Conservation (phyloP, 176 grass and related monocot species). For the Oryza longistaminata region DNA sequence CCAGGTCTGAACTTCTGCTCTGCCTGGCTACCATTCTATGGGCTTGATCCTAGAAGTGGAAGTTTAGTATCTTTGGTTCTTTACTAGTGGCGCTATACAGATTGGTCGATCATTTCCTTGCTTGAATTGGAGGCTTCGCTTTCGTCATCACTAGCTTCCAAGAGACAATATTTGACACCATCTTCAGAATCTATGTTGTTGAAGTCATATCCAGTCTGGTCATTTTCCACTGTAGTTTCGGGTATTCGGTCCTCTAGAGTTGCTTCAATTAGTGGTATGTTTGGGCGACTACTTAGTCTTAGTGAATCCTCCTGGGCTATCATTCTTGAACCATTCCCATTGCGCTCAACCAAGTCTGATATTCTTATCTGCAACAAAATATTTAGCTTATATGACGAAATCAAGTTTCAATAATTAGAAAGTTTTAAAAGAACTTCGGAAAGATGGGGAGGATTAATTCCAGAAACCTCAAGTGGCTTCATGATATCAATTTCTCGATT, state of each 20-base stretch:
- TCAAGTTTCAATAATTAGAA: background rate
- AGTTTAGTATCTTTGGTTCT: background rate
- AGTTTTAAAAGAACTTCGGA: background rate
- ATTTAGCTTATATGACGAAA: constrained; percentile 35
- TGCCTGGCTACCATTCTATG: background rate
- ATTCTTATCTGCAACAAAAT: constrained; percentile 69
- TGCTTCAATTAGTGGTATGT: constrained; percentile 36
- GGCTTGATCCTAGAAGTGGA: constrained; percentile 13
- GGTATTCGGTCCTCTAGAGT: constrained; percentile 25
- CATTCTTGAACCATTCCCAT: constrained; percentile 42
- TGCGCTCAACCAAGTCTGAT: constrained; percentile 64
- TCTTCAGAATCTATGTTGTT: constrained; percentile 54
- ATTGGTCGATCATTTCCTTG: constrained; percentile 51
- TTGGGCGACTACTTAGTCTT: constrained; percentile 60
- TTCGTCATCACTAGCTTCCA: constrained; percentile 49
- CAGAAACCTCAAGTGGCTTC: constrained; percentile 78
- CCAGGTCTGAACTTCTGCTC: background rate
- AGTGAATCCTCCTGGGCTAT: constrained; percentile 56
- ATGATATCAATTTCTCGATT: constrained; percentile 57
- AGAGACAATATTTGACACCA: constrained; percentile 71
- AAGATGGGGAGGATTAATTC: background rate
- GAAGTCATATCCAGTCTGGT: constrained; percentile 8
- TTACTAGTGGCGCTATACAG: constrained; percentile 25
- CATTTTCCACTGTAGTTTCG: constrained; percentile 25
- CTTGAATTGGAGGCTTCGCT: constrained; percentile 28